These are phyloP conservation scores for Wallacemonas sp. DNA, from an alignment of 208 protist species.

Conservation along the genomic window DNA sequence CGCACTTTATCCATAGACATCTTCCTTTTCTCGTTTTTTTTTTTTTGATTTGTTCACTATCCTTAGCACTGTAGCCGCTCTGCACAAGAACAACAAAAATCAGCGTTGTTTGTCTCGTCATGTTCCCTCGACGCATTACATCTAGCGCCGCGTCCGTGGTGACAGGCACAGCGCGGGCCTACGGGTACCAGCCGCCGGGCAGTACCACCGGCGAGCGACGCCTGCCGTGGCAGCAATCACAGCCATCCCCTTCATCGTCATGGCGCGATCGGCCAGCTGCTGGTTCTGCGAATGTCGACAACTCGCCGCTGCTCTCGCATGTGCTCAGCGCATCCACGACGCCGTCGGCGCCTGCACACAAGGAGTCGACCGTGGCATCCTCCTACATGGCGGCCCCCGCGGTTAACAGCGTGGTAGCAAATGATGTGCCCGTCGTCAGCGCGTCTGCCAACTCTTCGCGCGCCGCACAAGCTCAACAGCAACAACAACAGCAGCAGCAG, in stretches of 20 bases:
- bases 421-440: background rate
- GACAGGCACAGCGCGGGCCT: slow-evolving; percentile 6
- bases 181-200: slow-evolving; percentile 66
- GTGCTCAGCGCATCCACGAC: background rate
- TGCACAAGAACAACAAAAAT: no score
- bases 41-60: no score
- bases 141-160: background rate
- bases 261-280: background rate
- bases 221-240: slow-evolving; percentile 58
- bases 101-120: slow-evolving; percentile 4
- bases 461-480: no score
- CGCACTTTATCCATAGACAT: background rate
- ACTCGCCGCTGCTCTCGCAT: slow-evolving; percentile 6
- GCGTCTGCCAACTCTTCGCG: background rate
- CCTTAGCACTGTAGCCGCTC: no score
- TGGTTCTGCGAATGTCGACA: background rate
- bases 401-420: background rate
- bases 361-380: background rate
- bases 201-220: slow-evolving; percentile 28
- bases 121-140: slow-evolving; percentile 14
- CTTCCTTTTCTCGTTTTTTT: slow-evolving; percentile 2
- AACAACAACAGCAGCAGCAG: background rate
- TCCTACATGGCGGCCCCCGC: background rate
- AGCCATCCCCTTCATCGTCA: background rate
- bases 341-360: no score